Evolutionary conservation across 2,329 filamentous ascomycete species (phyloP), one percentile per base, ranked within the genome.

Genomic region (Calonectria pauciramosa): DNA sequence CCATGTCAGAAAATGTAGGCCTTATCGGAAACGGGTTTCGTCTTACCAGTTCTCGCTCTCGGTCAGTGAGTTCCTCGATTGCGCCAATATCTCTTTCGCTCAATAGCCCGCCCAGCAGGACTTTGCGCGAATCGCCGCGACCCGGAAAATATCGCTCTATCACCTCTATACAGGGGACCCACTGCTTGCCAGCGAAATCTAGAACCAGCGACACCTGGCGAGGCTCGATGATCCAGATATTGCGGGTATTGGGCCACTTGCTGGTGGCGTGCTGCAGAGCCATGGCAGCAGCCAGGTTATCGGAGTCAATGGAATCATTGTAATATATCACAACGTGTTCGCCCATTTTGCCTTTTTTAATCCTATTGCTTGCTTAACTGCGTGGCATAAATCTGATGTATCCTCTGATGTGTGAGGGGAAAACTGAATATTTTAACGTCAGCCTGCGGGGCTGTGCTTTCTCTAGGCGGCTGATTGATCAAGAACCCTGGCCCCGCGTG

Each of bases 221-320:
- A 70, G 79, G 79, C 74, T 80, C 79, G 44, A 80, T 56, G 68
- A 80, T 76, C 79, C 79, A 80, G 60, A 80, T 38, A 6, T 78
- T 60, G 38, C 74, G 76, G 47, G 68, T 75, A 34, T 72, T 77
- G 16, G 70, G 56, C 20, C 52, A 73, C 4, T 63, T 36, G 36
- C 44, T 34, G 14, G 71, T 77, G 20, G 75, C 79, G 52, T 66
- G 70, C 64, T 67, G 73, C 64, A 80, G 65, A 18, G 77, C 79
- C 72, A 76, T 72, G 18, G 79, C 79, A 20, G 79, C 78, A 41
- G 79, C 78, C 67, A 75, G 63, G 66, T 80, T 80, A 36, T 80
- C 79, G 68, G 79, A 80, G 68, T 80, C 79, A 70, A 80, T 80
- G 13, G 74, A 78, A 73, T 80, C 79, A 79, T 80, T 80, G 49